Conservation (phyloP, 192 early-diverging fungal species). For the Linnemannia hyalina region DNA sequence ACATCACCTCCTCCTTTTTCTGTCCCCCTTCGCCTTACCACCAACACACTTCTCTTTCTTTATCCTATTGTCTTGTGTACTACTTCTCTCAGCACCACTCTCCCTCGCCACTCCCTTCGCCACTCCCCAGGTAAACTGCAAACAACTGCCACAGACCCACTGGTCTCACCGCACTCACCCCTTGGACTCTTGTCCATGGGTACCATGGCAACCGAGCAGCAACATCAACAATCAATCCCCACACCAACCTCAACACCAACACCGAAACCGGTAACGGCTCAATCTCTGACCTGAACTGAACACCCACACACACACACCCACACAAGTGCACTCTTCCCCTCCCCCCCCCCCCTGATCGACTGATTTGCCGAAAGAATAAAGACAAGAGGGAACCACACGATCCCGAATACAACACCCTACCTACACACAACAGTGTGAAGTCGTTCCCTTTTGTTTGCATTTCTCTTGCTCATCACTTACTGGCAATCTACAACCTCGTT, state of each 20-base stretch:
- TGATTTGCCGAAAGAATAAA: background rate
- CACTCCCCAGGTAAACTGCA: no score
- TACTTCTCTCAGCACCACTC: background rate
- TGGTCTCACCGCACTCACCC: background rate
- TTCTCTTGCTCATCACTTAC: background rate
- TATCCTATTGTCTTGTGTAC: background rate
- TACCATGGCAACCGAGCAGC: background rate
- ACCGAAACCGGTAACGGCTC: background rate
- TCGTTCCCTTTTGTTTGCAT: background rate
- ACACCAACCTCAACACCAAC: background rate
- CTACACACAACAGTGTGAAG: background rate
- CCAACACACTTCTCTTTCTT: background rate
- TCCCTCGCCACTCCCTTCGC: background rate
- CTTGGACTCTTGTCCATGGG: background rate
- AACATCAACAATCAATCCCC: no score
- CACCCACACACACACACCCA: background rate
- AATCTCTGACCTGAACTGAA: background rate
- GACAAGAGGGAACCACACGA: background rate
- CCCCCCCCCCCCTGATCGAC: background rate
- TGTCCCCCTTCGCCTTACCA: background rate
- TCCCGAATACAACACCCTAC: background rate
- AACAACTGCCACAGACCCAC: no score
- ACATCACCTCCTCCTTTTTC: background rate
- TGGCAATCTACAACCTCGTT: background rate
- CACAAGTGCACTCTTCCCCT: background rate